phyloP scores from a whole-genome alignment of 192 early-diverging fungal genomes.

The Pilaira anomala region DNA sequence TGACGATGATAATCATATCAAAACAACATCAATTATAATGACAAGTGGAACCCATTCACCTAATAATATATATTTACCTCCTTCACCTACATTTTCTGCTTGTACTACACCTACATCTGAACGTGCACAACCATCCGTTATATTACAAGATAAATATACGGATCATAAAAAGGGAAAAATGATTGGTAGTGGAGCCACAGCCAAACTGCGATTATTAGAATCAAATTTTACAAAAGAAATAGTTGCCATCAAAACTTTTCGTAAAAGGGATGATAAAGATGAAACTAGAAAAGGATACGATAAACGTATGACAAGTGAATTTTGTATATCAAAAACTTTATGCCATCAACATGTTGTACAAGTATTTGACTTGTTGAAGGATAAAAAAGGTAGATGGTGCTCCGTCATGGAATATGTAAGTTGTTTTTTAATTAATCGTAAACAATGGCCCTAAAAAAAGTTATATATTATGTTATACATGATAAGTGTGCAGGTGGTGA shows the following conservation, averaged over 20 bases:
- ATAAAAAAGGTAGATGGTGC: constrained; percentile 83
- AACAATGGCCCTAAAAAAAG: neutral
- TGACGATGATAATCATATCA: too few relatives aligned
- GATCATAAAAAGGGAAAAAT: constrained; percentile 7
- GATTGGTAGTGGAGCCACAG: constrained; percentile 86
- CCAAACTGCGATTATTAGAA: constrained; percentile 79
- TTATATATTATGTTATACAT: constrained; percentile 23
- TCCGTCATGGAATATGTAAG: constrained; percentile 64
- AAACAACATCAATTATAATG: too few relatives aligned
- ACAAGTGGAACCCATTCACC: too few relatives aligned
- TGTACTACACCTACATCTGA: neutral
- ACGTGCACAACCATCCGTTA: neutral
- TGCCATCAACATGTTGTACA: constrained; percentile 85
- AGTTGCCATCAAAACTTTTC: constrained; percentile 90
- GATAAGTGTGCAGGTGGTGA: constrained; percentile 91
- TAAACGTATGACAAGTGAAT: constrained; percentile 92
- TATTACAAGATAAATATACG: constrained; percentile 23
- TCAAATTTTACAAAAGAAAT: constrained; percentile 39
- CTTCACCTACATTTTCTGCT: neutral
- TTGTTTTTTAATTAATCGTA: neutral
- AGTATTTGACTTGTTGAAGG: constrained; percentile 94
- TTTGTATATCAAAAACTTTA: constrained; percentile 88
- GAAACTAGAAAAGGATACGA: constrained; percentile 89
- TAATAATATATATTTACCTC: neutral
- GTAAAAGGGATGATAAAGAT: constrained; percentile 67